These are phyloP conservation scores for Phtheirospermum japonicum DNA, from an alignment of 257 asterid species.

Conservation along the genomic window DNA sequence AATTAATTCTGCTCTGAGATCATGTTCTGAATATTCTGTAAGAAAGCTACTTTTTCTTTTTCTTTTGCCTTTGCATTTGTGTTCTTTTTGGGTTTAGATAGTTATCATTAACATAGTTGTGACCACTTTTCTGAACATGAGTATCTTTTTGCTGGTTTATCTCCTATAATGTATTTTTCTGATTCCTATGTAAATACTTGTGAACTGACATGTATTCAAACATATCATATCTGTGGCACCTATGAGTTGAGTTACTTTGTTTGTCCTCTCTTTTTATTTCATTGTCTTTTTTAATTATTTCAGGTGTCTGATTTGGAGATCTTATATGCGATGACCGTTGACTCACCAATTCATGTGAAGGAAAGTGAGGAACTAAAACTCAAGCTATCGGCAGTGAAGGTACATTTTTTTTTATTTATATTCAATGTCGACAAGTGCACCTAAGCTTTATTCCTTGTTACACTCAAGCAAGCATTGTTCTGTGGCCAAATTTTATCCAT, in stretches of 20 bases:
- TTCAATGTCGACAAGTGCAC: slow-evolving; percentile 15
- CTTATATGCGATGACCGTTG: slow-evolving; percentile 47
- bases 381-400: slow-evolving; percentile 77
- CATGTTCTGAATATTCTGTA: slow-evolving; percentile 51
- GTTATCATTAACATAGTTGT: slow-evolving; percentile 19
- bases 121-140: background rate
- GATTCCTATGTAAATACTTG: background rate
- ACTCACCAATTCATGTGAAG: slow-evolving; percentile 52
- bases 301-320: slow-evolving; percentile 75
- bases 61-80: slow-evolving; percentile 23
- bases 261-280: slow-evolving; percentile 9
- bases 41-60: slow-evolving; percentile 38
- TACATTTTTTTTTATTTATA: slow-evolving; percentile 28
- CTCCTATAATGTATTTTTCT: background rate
- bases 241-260: slow-evolving; percentile 17
- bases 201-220: too few relatives aligned
- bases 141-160: slow-evolving; percentile 12
- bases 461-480: slow-evolving; percentile 10
- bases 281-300: slow-evolving; percentile 17
- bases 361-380: slow-evolving; percentile 59
- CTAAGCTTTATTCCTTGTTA: slow-evolving; percentile 3
- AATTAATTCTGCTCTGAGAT: slow-evolving; percentile 54
- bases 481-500: slow-evolving; percentile 13
- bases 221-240: slow-evolving; percentile 9
- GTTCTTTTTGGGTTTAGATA: slow-evolving; percentile 12